phyloP scores from a whole-genome alignment of 345 rosid species.

The Turnera subulata region DNA sequence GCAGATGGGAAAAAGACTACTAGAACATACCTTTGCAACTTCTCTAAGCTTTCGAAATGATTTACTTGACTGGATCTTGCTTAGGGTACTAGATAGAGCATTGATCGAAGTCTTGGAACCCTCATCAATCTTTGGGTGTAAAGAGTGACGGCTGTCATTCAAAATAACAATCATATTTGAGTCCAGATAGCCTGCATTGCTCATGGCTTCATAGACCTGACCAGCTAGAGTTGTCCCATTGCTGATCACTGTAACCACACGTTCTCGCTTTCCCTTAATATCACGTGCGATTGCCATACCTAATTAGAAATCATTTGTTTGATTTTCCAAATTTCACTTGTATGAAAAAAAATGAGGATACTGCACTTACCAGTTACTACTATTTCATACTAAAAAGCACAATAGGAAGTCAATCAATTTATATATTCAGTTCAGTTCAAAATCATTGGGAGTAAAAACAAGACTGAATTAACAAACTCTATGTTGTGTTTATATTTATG shows the following conservation, averaged over 20 bases:
- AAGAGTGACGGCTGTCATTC: slow-evolving; percentile 75
- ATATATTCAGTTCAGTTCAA: background rate
- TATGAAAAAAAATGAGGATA: too few species aligned
- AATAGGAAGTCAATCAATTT: background rate
- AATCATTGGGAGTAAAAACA: background rate
- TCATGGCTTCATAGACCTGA: slow-evolving; percentile 94
- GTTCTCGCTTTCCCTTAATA: slow-evolving; percentile 76
- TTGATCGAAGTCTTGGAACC: slow-evolving; percentile 71
- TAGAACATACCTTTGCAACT: slow-evolving; percentile 67
- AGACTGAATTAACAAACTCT: background rate
- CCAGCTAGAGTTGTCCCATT: slow-evolving; percentile 83
- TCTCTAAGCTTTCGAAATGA: slow-evolving; percentile 77
- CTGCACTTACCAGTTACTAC: too few species aligned
- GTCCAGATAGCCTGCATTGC: slow-evolving; percentile 90
- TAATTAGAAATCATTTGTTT: slow-evolving; percentile 11
- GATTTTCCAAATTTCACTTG: too few species aligned
- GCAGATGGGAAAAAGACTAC: slow-evolving; percentile 1
- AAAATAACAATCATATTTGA: slow-evolving; percentile 84
- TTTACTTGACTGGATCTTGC: slow-evolving; percentile 87
- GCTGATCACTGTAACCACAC: slow-evolving; percentile 68
- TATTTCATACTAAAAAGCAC: background rate
- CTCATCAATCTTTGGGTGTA: slow-evolving; percentile 69
- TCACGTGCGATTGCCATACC: slow-evolving; percentile 94
- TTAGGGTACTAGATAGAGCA: slow-evolving; percentile 75
- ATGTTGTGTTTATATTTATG: background rate